Percentiles rank a stretch among this genome's conserved stretches.
Conservation (phyloP, 257 asterid species). For the Capsicum rhomboideum region DNA sequence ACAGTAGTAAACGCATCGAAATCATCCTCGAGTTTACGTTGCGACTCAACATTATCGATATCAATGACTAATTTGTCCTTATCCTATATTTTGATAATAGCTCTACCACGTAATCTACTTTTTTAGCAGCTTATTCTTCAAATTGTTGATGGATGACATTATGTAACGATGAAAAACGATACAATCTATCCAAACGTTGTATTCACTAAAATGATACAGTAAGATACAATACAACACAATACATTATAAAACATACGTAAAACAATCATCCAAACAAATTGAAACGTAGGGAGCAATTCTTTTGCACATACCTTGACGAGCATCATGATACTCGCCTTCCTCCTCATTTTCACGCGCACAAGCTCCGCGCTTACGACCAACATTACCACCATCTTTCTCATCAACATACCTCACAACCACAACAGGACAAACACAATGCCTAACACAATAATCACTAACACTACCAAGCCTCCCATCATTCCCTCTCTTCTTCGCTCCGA, state of each 20-base stretch:
- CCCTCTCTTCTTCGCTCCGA: constrained; percentile 24
- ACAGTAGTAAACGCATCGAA: constrained; percentile 23
- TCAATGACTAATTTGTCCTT: neutral
- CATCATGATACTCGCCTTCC: constrained; percentile 25
- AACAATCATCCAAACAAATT: too few species aligned
- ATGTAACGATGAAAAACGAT: too few species aligned
- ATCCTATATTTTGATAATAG: too few species aligned
- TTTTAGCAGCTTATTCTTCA: too few species aligned
- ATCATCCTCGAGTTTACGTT: constrained; percentile 26
- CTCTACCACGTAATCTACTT: too few species aligned
- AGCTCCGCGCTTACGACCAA: neutral
- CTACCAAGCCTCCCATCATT: constrained; percentile 32
- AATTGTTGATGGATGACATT: too few species aligned
- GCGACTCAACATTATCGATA: constrained; percentile 10
- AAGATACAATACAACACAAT: too few species aligned
- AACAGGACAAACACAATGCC: constrained; percentile 37
- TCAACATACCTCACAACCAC: constrained; percentile 38
- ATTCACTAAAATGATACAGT: too few species aligned
- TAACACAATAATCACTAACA: constrained; percentile 38
- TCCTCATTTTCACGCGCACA: constrained; percentile 20
- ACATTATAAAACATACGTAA: too few species aligned
- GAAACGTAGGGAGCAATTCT: too few species aligned
- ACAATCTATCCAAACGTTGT: too few species aligned
- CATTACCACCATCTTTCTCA: constrained; percentile 17
- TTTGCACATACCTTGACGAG: constrained; percentile 1